These are phyloP conservation scores for Viola odorata DNA, from an alignment of 345 rosid genomes.

Conservation along the genomic window DNA sequence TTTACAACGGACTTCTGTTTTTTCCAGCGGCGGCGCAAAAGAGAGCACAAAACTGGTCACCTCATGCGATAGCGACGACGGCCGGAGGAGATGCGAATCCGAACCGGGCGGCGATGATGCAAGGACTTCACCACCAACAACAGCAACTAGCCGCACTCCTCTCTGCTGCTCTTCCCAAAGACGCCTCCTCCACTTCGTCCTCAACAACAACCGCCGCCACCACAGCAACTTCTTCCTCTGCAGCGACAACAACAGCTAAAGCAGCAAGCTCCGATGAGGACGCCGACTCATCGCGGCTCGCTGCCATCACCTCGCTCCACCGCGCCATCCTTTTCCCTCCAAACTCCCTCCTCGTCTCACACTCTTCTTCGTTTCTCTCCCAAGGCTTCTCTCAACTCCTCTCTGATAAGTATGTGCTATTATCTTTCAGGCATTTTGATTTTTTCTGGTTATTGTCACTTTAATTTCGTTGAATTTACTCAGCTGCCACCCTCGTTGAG, in stretches of 20 bases:
- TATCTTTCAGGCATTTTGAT: no score
- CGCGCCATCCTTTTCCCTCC: slow-evolving; percentile 77
- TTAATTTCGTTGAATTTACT: no score
- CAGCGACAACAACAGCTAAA: slow-evolving; percentile 15
- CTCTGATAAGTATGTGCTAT: slow-evolving; percentile 51
- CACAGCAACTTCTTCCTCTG: slow-evolving; percentile 13
- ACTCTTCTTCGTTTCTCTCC: slow-evolving; percentile 75
- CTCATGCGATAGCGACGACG: not conserved
- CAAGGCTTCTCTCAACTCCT: slow-evolving; percentile 82
- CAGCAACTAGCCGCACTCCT: slow-evolving; percentile 75
- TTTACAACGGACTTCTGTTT: no score
- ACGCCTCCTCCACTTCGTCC: slow-evolving; percentile 28
- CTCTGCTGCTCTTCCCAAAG: slow-evolving; percentile 66
- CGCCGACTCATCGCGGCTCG: slow-evolving; percentile 58
- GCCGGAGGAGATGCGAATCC: slow-evolving; percentile 28
- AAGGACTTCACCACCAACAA: slow-evolving; percentile 69
- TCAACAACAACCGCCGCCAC: slow-evolving; percentile 9
- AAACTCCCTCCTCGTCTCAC: slow-evolving; percentile 73
- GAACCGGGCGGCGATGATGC: slow-evolving; percentile 38
- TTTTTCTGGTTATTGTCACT: no score
- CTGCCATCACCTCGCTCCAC: slow-evolving; percentile 72
- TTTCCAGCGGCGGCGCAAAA: no score
- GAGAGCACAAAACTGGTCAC: not conserved
- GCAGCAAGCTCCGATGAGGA: slow-evolving; percentile 33
- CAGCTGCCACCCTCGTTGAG: no score